Conservation (phyloP, 495 filamentous ascomycete genomes). For the Pseudotulostoma volvatum region DNA sequence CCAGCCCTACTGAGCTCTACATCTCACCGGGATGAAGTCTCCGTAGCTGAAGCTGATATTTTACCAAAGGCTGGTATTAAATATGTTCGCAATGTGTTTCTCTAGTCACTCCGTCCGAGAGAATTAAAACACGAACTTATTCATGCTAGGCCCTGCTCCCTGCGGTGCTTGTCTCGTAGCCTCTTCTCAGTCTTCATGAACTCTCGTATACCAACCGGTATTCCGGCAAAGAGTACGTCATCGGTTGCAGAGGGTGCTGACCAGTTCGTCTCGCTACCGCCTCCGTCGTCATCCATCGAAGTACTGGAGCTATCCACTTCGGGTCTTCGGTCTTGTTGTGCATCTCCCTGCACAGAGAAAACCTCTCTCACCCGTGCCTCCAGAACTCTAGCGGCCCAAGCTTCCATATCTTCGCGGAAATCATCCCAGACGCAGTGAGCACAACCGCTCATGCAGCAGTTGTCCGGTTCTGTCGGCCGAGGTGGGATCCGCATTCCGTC, state of each 20-base stretch:
- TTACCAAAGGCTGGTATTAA: too few relatives aligned
- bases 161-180: constrained; percentile 55
- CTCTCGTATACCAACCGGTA: constrained; percentile 86
- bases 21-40: too few relatives aligned
- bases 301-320: constrained; percentile 24
- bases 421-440: constrained; percentile 95
- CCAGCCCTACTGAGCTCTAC: too few relatives aligned
- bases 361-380: constrained; percentile 35
- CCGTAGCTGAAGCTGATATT: too few relatives aligned
- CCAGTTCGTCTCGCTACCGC: constrained; percentile 57
- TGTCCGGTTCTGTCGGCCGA: constrained; percentile 77
- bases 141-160: constrained; percentile 7
- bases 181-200: constrained; percentile 97
- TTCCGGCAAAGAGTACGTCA: constrained; percentile 46
- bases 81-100: too few relatives aligned
- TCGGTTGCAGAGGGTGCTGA: constrained; percentile 13
- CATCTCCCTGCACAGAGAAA: constrained; percentile 16
- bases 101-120: background rate
- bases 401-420: constrained; percentile 79
- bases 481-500: constrained; percentile 74
- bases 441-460: constrained; percentile 98
- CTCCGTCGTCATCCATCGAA: constrained; percentile 72
- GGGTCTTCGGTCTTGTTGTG: constrained; percentile 19
- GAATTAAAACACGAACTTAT: background rate
- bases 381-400: constrained; percentile 49